Evolutionary conservation across 225 moss, liverwort and hornwort species (phyloP).

Genomic region (Rhytidiadelphus loreus): DNA sequence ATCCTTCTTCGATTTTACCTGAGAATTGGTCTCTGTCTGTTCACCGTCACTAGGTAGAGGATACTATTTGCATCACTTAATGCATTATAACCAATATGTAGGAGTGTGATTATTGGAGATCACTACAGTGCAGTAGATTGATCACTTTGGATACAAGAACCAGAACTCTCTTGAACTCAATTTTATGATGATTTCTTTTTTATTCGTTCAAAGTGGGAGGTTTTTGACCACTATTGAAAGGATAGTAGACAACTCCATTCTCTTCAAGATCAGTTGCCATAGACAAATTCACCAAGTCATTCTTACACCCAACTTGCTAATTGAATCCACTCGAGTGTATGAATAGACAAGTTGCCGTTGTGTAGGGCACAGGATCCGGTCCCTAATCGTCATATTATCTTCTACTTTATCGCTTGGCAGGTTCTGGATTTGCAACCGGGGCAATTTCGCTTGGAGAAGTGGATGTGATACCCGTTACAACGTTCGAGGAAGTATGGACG

Average conservation of each 20-base stretch:
- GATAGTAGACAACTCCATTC: neutral
- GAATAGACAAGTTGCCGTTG: neutral
- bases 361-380: neutral
- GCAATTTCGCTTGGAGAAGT: slow-evolving; percentile 53
- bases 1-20: neutral
- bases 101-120: neutral
- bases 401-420: neutral
- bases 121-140: neutral
- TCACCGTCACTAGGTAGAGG: neutral
- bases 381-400: neutral
- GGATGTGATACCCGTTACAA: slow-evolving; percentile 25
- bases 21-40: neutral
- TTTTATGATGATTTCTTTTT: neutral
- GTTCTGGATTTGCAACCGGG: slow-evolving; percentile 60
- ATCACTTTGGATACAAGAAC: neutral
- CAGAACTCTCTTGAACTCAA: neutral
- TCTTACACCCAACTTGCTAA: neutral
- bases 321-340: neutral
- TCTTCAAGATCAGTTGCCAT: neutral
- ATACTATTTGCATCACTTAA: neutral
- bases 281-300: neutral
- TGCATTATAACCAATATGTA: neutral
- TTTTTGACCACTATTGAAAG: neutral
- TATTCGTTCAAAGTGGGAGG: neutral
- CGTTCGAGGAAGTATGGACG: slow-evolving; percentile 66